These are phyloP conservation scores for Pseudogymnoascus sp. DNA, from an alignment of 2,329 filamentous ascomycete species.

Conservation along the genomic window DNA sequence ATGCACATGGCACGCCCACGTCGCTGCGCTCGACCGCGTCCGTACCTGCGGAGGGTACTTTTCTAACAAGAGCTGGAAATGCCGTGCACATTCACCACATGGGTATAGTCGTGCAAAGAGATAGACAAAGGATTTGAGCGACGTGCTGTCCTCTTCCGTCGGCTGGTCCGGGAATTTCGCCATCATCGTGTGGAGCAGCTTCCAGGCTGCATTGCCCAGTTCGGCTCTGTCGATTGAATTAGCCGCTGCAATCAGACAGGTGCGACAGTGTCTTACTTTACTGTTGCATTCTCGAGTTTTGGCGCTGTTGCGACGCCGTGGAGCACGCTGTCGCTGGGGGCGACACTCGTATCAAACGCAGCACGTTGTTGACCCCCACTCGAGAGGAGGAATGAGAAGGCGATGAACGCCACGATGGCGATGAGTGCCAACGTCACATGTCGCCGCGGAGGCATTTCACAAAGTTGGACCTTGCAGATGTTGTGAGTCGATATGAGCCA, in stretches of 20 bases:
- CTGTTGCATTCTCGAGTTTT: slow-evolving; percentile 74
- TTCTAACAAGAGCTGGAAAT: slow-evolving; percentile 55
- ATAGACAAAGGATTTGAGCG: slow-evolving; percentile 57
- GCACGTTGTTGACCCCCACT: slow-evolving; percentile 20
- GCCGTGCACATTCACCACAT: slow-evolving; percentile 60
- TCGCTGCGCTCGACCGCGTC: slow-evolving; percentile 54
- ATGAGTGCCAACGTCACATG: slow-evolving; percentile 47
- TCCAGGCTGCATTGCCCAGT: slow-evolving; percentile 61
- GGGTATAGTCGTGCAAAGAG: slow-evolving; percentile 63
- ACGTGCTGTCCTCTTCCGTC: slow-evolving; percentile 51
- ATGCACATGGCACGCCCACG: slow-evolving; percentile 61
- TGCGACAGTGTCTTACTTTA: slow-evolving; percentile 48
- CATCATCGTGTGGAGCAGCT: slow-evolving; percentile 64
- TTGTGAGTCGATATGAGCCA: slow-evolving; percentile 5
- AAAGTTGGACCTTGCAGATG: neutral
- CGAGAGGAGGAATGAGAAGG: slow-evolving; percentile 49
- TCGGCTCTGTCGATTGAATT: slow-evolving; percentile 34
- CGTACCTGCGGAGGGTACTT: slow-evolving; percentile 59
- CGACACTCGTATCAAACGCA: slow-evolving; percentile 13
- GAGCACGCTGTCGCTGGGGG: slow-evolving; percentile 38
- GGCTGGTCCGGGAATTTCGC: slow-evolving; percentile 60
- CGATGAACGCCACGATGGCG: slow-evolving; percentile 48
- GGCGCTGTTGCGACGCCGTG: slow-evolving; percentile 67
- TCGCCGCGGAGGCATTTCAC: slow-evolving; percentile 30
- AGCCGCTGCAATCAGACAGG: neutral